A percentile compares a stretch with the other conserved stretches of the same genome.
Evolutionary conservation across 2,329 filamentous ascomycete genomes (phyloP).

Genomic region (Lasiodiplodia sp.): DNA sequence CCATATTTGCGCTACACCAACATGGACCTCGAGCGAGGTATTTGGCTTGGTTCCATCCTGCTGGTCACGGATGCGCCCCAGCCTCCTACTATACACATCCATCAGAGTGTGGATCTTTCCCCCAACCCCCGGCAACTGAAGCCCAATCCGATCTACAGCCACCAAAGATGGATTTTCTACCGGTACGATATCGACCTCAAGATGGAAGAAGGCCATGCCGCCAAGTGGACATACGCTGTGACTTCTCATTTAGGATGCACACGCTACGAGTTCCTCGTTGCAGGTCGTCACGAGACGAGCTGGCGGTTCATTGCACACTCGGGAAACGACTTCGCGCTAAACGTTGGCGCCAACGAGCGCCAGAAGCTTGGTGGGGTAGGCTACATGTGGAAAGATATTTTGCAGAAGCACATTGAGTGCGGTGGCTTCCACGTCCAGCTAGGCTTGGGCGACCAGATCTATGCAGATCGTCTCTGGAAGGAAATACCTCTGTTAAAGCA

Average conservation of each 20-base stretch:
- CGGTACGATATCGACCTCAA: constrained; percentile 89
- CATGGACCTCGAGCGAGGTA: constrained; percentile 90
- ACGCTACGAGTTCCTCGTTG: constrained; percentile 96
- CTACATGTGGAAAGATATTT: constrained; percentile 98
- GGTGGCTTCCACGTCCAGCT: constrained; percentile 95
- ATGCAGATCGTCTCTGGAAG: constrained; percentile 94
- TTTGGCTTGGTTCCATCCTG: constrained; percentile 93
- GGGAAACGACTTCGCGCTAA: constrained; percentile 92
- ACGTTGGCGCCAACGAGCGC: constrained; percentile 85
- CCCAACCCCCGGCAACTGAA: constrained; percentile 90
- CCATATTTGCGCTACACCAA: constrained; percentile 96
- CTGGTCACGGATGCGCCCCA: constrained; percentile 90
- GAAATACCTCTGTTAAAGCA: constrained; percentile 93
- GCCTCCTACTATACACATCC: constrained; percentile 94
- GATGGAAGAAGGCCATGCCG: constrained; percentile 80
- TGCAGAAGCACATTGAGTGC: constrained; percentile 96
- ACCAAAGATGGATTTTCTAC: constrained; percentile 95
- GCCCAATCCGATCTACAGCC: constrained; percentile 81
- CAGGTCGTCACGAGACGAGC: constrained; percentile 84
- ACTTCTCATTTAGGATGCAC: constrained; percentile 97
- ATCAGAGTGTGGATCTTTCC: constrained; percentile 87
- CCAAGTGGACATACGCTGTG: constrained; percentile 97
- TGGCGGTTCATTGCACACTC: constrained; percentile 98
- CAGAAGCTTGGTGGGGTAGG: constrained; percentile 86
- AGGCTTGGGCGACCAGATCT: constrained; percentile 92